Percentiles rank a stretch among this genome's conserved stretches.
These are phyloP conservation scores for Tremellales sp. DNA, from an alignment of 1,284 basidiomycete genomes.

Conservation along the genomic window DNA sequence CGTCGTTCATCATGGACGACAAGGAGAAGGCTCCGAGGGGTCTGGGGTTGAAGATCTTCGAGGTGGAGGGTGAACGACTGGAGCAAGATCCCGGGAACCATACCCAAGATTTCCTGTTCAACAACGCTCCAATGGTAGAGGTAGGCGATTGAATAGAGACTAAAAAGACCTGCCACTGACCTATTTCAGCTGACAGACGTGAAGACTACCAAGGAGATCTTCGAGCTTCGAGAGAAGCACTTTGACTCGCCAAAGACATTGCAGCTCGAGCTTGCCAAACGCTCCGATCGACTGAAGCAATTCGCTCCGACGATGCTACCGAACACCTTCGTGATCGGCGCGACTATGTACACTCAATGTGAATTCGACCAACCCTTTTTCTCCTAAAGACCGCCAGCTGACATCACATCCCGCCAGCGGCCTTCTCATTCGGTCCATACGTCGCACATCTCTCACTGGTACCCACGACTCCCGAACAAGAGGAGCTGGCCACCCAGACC, in stretches of 20 bases:
- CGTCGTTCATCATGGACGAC: constrained; percentile 20
- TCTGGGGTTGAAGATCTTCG: constrained; percentile 18
- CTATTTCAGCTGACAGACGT: constrained; percentile 22
- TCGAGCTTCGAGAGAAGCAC: constrained; percentile 15
- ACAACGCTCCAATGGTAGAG: constrained; percentile 23
- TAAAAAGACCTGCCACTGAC: too few relatives aligned
- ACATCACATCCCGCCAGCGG: constrained; percentile 7
- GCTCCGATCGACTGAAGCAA: constrained; percentile 20
- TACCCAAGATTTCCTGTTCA: constrained; percentile 21
- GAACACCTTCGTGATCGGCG: constrained; percentile 17
- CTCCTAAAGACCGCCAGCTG: not conserved
- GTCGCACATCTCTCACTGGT: constrained; percentile 18
- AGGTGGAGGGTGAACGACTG: constrained; percentile 11
- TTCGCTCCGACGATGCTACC: constrained; percentile 19
- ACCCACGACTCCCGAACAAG: constrained; percentile 9
- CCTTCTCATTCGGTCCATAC: constrained; percentile 21
- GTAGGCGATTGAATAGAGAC: too few relatives aligned
- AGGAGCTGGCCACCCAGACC: constrained; percentile 8
- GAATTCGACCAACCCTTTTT: constrained; percentile 3
- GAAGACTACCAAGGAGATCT: constrained; percentile 22
- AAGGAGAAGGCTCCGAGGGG: constrained; percentile 14
- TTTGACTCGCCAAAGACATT: constrained; percentile 15
- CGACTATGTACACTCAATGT: constrained; percentile 25
- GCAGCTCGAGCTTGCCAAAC: constrained; percentile 13
- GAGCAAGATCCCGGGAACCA: constrained; percentile 9